Evolutionary conservation across 1,284 basidiomycete species (phyloP), one percentile per base, ranked within the genome.

Genomic region (Cryptococcus sp.): DNA sequence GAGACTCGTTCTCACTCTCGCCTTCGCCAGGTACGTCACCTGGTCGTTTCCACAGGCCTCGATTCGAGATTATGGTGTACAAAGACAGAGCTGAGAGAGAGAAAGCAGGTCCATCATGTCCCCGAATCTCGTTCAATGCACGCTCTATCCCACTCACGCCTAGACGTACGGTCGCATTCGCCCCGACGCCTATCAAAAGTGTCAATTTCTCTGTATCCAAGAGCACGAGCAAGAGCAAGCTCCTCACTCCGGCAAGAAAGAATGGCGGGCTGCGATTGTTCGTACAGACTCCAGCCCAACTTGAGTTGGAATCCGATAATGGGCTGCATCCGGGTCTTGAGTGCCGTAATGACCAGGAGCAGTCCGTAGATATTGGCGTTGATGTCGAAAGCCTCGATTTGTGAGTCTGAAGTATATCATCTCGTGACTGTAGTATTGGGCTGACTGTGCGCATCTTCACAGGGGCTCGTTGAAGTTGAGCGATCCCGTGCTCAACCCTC

Each of bases 181-280:
- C 44, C 3, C 54, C 58, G 10, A 53, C 58, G 10, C 54, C 58
- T 17, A 16, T 53, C n/a, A 60, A 60, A 47, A 50, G 26, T 10
- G 16, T 55, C 19, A 46, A 60, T 40, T 54, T 52, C 16, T 34
- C 29, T 2, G 8, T 34, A 34, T 34, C 29, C 8, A 34, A 34
- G 29, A 34, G 29, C 29, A 29, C 26, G 5, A 46, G 49, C 0
- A 23, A 23, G 20, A n/a, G 1, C 8, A 56, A 46, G 26, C 26
- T 46, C 16, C 52, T 41, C 17, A 56, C 54, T 6, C 54, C 58
- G 23, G 47, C 45, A 15, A 50, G 43, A 22, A 60, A 54, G 22
- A 20, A 50, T 10, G 20, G 29, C 29, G 29, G 29, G 29, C 29
- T 34, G 2, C 29, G 29, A 34, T 34, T 34, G 8, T 34, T 34